Percentiles rank a stretch among this genome's conserved stretches.
Conservation (phyloP, 495 filamentous ascomycete genomes). For the Penicillium verhagenii region DNA sequence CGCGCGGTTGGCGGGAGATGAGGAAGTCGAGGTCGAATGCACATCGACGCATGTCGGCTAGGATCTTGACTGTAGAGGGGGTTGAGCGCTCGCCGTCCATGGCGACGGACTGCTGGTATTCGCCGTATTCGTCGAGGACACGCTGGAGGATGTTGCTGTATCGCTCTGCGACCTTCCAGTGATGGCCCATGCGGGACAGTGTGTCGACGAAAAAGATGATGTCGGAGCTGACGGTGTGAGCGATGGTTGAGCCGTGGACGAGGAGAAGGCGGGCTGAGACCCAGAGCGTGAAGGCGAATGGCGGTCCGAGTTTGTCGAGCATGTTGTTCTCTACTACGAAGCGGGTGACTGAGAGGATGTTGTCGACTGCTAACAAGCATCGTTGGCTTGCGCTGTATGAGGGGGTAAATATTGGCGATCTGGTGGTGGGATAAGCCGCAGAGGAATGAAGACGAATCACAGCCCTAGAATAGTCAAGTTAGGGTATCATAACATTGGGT, state of each 20-base stretch:
- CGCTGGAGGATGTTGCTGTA: slow-evolving; percentile 78
- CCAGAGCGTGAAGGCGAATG: slow-evolving; percentile 89
- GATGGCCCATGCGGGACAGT: slow-evolving; percentile 71
- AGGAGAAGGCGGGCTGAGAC: slow-evolving; percentile 83
- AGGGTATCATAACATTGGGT: background rate
- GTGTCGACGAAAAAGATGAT: slow-evolving; percentile 79
- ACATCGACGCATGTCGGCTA: slow-evolving; percentile 81
- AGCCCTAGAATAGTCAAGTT: slow-evolving; percentile 49
- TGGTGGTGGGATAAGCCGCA: slow-evolving; percentile 83
- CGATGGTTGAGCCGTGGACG: slow-evolving; percentile 84
- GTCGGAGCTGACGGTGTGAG: slow-evolving; percentile 72
- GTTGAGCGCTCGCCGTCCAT: slow-evolving; percentile 65
- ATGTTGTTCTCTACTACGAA: slow-evolving; percentile 72
- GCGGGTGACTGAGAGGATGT: slow-evolving; percentile 71
- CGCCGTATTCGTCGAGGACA: slow-evolving; percentile 79
- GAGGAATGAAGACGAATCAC: slow-evolving; percentile 90
- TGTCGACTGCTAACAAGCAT: slow-evolving; percentile 79
- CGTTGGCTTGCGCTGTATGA: slow-evolving; percentile 79
- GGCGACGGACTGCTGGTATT: slow-evolving; percentile 62
- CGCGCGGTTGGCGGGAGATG: slow-evolving; percentile 76
- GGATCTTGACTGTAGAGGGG: slow-evolving; percentile 77
- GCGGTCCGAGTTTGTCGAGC: slow-evolving; percentile 76
- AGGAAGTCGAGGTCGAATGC: slow-evolving; percentile 87
- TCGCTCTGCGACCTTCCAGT: slow-evolving; percentile 80
- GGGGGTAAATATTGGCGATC: slow-evolving; percentile 81